These are phyloP conservation scores for Boletus pseudopeckii DNA, from an alignment of 768 basidiomycete species.

Conservation along the genomic window DNA sequence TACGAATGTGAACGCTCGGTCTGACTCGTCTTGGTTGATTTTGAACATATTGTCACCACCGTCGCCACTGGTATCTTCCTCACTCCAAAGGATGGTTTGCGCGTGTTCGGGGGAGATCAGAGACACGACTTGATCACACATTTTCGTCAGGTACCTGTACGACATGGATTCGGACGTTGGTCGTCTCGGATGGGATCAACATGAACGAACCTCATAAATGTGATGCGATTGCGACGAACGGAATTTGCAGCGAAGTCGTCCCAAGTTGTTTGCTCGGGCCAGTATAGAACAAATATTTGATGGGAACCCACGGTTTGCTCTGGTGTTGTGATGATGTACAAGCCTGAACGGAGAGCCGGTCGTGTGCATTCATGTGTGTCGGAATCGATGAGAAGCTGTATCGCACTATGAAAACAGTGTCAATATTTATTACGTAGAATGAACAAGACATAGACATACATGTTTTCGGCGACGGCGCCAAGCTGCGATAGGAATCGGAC, in stretches of 20 bases:
- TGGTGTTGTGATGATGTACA: constrained; percentile 17
- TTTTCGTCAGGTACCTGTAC: constrained; percentile 55
- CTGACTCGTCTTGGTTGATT: constrained; percentile 39
- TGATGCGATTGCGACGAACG: constrained; percentile 49
- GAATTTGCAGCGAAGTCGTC: constrained; percentile 43
- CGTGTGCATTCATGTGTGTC: constrained; percentile 5
- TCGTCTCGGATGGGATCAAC: background rate
- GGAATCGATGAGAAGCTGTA: constrained; percentile 13
- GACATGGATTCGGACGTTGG: background rate
- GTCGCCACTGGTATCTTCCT: constrained; percentile 30
- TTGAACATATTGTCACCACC: constrained; percentile 28
- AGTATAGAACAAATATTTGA: constrained; percentile 50
- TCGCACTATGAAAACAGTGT: constrained; percentile 3
- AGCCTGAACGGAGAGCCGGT: constrained; percentile 20
- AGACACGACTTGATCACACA: constrained; percentile 52
- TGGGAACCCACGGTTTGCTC: constrained; percentile 3
- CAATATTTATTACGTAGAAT: background rate
- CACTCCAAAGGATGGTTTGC: constrained; percentile 42
- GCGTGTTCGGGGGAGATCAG: constrained; percentile 50
- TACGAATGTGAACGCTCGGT: constrained; percentile 51
- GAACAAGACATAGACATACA: constrained; percentile 39
- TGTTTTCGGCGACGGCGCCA: constrained; percentile 34
- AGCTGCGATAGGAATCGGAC: constrained; percentile 41
- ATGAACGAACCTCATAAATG: constrained; percentile 54
- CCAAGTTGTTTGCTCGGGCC: constrained; percentile 64